Percentiles rank a stretch among this genome's conserved stretches.
Evolutionary conservation across 2,329 filamentous ascomycete genomes (phyloP).

Genomic region (Cladosporium sp.): DNA sequence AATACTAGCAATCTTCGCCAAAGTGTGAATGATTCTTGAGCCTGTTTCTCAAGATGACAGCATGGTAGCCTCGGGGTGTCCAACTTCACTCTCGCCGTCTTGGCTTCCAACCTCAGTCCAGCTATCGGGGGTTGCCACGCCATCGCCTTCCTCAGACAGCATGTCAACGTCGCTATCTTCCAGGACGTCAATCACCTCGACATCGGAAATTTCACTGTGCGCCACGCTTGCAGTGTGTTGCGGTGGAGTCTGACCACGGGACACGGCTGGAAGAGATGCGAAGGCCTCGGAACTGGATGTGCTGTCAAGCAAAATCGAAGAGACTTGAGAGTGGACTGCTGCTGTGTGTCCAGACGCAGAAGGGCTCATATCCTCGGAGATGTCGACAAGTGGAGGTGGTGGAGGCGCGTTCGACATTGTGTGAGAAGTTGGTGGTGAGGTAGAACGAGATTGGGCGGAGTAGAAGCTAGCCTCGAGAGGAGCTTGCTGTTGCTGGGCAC

Average conservation of each 20-base stretch:
- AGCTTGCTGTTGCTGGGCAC: constrained; percentile 20
- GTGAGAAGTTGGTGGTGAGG: constrained; percentile 23
- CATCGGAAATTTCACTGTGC: constrained; percentile 24
- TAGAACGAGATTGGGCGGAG: constrained; percentile 30
- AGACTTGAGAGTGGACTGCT: constrained; percentile 23
- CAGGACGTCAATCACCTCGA: constrained; percentile 34
- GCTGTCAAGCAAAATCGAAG: constrained; percentile 30
- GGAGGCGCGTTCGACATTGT: constrained; percentile 17
- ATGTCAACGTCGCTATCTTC: constrained; percentile 39
- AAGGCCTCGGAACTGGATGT: constrained; percentile 33
- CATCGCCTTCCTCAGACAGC: constrained; percentile 34
- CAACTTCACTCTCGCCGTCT: constrained; percentile 35
- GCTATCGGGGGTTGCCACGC: constrained; percentile 38
- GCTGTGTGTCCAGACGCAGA: constrained; percentile 27
- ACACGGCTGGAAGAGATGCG: constrained; percentile 27
- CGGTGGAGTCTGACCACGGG: constrained; percentile 22
- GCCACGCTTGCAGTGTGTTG: constrained; percentile 19
- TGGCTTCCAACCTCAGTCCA: constrained; percentile 41
- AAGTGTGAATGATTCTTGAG: neutral
- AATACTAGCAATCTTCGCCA: constrained; percentile 10
- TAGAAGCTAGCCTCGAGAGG: constrained; percentile 33
- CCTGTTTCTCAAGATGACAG: constrained; percentile 44
- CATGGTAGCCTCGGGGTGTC: constrained; percentile 60
- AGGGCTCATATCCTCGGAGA: constrained; percentile 22
- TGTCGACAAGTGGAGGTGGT: constrained; percentile 26